These are phyloP conservation scores for Gautieria morchelliformis DNA, from an alignment of 768 basidiomycete genomes.

Conservation along the genomic window DNA sequence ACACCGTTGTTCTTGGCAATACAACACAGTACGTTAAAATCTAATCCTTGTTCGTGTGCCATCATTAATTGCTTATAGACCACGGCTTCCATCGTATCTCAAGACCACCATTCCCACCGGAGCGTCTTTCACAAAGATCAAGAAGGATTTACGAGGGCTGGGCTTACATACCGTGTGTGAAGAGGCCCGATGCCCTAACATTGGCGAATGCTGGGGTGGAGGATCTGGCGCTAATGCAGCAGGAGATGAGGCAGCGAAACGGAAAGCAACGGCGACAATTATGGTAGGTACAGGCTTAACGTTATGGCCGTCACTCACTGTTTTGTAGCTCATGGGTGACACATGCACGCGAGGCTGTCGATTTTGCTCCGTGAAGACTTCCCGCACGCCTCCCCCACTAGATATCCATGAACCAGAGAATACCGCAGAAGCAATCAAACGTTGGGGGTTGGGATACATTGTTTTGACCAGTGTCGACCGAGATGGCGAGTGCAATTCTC, in stretches of 20 bases:
- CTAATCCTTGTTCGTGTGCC: background rate
- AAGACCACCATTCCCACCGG: conserved; percentile 92
- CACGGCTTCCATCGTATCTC: conserved; percentile 76
- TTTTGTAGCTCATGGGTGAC: conserved; percentile 87
- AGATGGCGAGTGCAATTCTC: conserved; percentile 55
- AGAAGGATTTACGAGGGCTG: conserved; percentile 88
- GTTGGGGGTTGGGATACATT: conserved; percentile 98
- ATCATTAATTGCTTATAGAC: conserved; percentile 33
- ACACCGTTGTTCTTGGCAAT: conserved; percentile 61
- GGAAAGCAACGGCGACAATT: conserved; percentile 92
- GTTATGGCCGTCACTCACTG: background rate
- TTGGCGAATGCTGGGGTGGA: conserved; percentile 99
- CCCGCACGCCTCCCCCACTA: conserved; percentile 74
- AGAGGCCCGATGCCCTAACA: conserved; percentile 97
- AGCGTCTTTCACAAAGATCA: conserved; percentile 81
- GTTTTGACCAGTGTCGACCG: conserved; percentile 95
- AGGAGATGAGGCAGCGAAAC: conserved; percentile 62
- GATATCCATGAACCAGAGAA: conserved; percentile 97
- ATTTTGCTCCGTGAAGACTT: conserved; percentile 97
- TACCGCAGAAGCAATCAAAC: conserved; percentile 94
- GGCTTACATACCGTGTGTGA: conserved; percentile 95
- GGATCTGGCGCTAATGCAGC: conserved; percentile 39
- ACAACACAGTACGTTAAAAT: conserved; percentile 44
- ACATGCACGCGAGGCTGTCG: conserved; percentile 96
- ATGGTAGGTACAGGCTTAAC: conserved; percentile 51